A percentile compares a stretch with the other conserved stretches of the same genome.
These are phyloP conservation scores for Hanseniaspora thailandica DNA, from an alignment of 805 yeast genomes.

Conservation along the genomic window DNA sequence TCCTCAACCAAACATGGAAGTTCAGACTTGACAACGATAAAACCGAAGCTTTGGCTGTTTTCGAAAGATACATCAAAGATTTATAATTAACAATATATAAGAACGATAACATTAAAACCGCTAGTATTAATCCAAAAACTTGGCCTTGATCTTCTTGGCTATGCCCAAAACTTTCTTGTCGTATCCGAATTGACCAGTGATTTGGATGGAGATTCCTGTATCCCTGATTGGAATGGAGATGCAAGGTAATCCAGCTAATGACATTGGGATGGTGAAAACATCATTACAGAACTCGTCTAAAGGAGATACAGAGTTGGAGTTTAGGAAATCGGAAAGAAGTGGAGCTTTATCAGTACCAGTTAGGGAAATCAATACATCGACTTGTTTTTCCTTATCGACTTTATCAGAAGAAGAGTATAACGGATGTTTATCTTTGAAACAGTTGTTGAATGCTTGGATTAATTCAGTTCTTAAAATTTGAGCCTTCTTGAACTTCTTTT, in stretches of 20 bases:
- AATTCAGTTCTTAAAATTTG: slow-evolving; percentile 50
- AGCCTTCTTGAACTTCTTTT: slow-evolving; percentile 69
- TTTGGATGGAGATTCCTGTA: slow-evolving; percentile 54
- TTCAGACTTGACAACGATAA: slow-evolving; percentile 9
- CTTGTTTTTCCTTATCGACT: slow-evolving; percentile 27
- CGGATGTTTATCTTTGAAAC: slow-evolving; percentile 44
- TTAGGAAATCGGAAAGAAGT: slow-evolving; percentile 35
- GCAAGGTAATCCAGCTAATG: slow-evolving; percentile 84
- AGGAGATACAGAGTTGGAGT: slow-evolving; percentile 32
- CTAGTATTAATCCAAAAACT: neutral
- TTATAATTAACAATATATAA: neutral
- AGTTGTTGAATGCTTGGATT: slow-evolving; percentile 50
- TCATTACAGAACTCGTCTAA: slow-evolving; percentile 67
- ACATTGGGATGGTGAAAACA: slow-evolving; percentile 77
- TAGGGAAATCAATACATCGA: slow-evolving; percentile 67
- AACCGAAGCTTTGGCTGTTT: neutral
- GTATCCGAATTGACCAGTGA: slow-evolving; percentile 77
- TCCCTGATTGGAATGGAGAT: slow-evolving; percentile 50
- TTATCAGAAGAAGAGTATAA: slow-evolving; percentile 21
- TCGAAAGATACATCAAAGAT: neutral
- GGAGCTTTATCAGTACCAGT: slow-evolving; percentile 53
- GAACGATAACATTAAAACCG: no score
- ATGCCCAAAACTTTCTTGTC: slow-evolving; percentile 49
- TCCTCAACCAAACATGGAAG: slow-evolving; percentile 1
- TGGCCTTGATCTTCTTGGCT: slow-evolving; percentile 18